Evolutionary conservation across 768 basidiomycete genomes (phyloP), one percentile per base, ranked within the genome.

Genomic region (Lactarius deliciosus): DNA sequence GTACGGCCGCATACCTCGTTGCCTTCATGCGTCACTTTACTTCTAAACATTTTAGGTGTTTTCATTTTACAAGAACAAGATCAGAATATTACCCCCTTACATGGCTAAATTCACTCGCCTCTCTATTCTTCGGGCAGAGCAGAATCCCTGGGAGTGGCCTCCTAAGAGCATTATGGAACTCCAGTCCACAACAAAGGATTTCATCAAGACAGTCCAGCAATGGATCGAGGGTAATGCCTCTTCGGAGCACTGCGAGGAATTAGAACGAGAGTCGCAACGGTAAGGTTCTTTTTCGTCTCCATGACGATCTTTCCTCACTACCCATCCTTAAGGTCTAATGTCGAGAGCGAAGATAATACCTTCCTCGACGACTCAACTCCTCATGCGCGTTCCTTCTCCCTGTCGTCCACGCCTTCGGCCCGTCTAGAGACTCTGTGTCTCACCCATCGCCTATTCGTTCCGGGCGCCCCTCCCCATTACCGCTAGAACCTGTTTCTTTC

Each of bases 61-160:
- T 64, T 94, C 88, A 53, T 80, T 98, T 53, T 86, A 92, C 22
- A 86, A 87, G 75, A 99, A 99, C 78, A 91, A 87, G 76, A 81
- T 99, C 66, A 82, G 83, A 43, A 82, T 84, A 20, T 81, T 99
- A 3, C 97, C 96, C 2, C 72, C 80, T 9, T 98, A 96, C 76
- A 75, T 99, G 58, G 76, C 83, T 4, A 83, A 87, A 60, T 96
- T 97, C 74, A 77, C 77, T 36, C 80, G 83, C 60, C 81, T 99
- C 47, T 86, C 86, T 57, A 83, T 97, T 38, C 81, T 98, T 71
- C 92, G 92, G 76, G 79, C 92, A 10, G 95, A 96, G 69, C 86
- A 89, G 69, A 98, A 99, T 74, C 96, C 96, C 3, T 83, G 97
- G 45, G 90, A 94, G 76, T 98, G 95, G 94, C 96, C 96, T 0